Percentiles rank a stretch among this genome's conserved stretches.
These are phyloP conservation scores for Eragrostis nindensis DNA, from an alignment of 176 grass and related monocot species.

Conservation along the genomic window DNA sequence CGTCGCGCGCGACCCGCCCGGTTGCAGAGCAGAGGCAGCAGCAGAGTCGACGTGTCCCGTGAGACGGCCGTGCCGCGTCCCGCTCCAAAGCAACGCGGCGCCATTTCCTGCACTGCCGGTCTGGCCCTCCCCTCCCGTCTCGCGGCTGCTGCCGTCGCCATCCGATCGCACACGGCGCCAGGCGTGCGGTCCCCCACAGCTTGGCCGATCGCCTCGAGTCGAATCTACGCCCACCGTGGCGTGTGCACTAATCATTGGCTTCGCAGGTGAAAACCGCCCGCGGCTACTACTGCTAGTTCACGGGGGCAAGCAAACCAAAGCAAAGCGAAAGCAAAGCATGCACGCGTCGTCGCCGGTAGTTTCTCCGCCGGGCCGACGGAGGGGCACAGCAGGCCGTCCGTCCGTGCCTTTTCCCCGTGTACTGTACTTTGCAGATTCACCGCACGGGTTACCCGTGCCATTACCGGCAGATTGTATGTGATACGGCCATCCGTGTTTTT, in stretches of 20 bases:
- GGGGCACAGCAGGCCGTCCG: no score
- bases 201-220: background rate
- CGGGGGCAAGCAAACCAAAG: background rate
- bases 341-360: background rate
- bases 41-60: background rate
- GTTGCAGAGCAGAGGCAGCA: background rate
- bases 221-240: constrained; percentile 18
- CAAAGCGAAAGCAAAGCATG: background rate
- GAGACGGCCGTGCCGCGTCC: background rate
- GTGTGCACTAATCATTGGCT: constrained; percentile 15
- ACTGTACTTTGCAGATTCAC: background rate
- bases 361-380: no score
- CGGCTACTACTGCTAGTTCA: background rate
- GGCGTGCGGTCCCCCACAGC: background rate
- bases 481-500: no score
- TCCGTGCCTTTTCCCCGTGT: background rate
- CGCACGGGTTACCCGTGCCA: background rate
- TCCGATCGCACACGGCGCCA: background rate
- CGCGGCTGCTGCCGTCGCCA: no score
- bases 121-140: no score
- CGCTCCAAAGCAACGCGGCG: background rate
- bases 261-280: background rate
- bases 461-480: no score
- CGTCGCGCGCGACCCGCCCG: background rate
- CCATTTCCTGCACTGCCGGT: no score